These are phyloP conservation scores for Penicillium malachiteum DNA, from an alignment of 495 filamentous ascomycete species.

Conservation along the genomic window DNA sequence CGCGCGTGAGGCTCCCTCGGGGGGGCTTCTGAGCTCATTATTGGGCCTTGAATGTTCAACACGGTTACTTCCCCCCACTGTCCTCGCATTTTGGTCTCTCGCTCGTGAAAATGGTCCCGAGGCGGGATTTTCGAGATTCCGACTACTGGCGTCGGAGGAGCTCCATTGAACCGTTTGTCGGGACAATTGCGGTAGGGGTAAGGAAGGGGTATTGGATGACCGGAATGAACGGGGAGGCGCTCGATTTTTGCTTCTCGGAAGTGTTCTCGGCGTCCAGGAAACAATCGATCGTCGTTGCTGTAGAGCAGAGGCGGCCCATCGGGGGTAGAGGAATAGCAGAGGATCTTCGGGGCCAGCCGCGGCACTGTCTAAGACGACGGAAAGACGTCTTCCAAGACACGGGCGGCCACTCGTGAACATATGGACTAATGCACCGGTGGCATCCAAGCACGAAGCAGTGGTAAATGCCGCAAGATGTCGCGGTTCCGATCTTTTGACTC, in stretches of 20 bases:
- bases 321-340: constrained; percentile 49
- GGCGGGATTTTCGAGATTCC: neutral
- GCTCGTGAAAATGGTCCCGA: neutral
- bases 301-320: constrained; percentile 34
- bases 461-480: neutral
- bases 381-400: constrained; percentile 42
- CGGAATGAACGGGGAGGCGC: neutral
- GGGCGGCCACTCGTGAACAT: constrained; percentile 45
- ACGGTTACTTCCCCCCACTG: neutral
- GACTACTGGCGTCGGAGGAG: constrained; percentile 12
- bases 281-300: constrained; percentile 24
- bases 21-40: too few species aligned
- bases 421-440: constrained; percentile 16
- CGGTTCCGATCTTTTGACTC: constrained; percentile 13
- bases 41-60: too few species aligned
- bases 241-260: neutral
- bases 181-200: constrained; percentile 12
- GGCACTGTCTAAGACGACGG: constrained; percentile 38
- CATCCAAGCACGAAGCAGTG: constrained; percentile 18
- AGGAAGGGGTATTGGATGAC: neutral
- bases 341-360: constrained; percentile 39
- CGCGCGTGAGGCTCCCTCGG: too few species aligned
- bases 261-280: constrained; percentile 13
- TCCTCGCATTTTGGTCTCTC: neutral
- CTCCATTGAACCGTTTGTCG: constrained; percentile 30